Evolutionary conservation across 2,329 filamentous ascomycete species (phyloP), one percentile per base, ranked within the genome.

Genomic region (Fusarium scirpi): DNA sequence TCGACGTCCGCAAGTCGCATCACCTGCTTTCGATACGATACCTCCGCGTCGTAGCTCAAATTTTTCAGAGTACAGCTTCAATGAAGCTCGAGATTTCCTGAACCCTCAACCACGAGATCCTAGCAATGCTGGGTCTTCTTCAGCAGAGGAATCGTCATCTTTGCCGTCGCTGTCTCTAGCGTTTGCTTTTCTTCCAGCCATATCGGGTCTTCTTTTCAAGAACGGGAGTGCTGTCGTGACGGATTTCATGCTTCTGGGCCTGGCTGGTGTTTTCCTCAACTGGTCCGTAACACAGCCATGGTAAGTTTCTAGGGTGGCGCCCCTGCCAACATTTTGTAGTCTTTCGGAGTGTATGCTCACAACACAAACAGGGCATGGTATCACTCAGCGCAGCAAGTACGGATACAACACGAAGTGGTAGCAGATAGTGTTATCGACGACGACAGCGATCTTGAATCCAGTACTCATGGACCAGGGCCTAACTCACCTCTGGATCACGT

Each of bases 231-330:
- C 91, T 1, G 86, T 98, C 66, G 89, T 94, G 58, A 97, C 94
- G 1, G 95, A 98, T 79, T 81, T 97, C 29, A 91, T 96, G 74
- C 84, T 98, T 34, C 82, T 98, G 32, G 89, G 87, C 5, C 80
- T 98, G 66, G 92, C 93, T 4, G 93, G 91, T 7, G 87, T 98
- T 46, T 97, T 98, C 76, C 84, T 98, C 67, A 94, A 97, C 78
- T 98, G 94, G 93, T 94, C 93, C 51, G 91, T 98, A 45, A 91
- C 93, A 59, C 85, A 96, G 71, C 95, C 95, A 73, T 98, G 95
- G 94, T 94, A 83, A 78, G 87, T 68, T 53, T n/a, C 18, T 27
- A 29, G 32, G 34, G 24, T 29, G 49, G 18, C n/a, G 32, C n/a
- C 16, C n/a, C 49, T 43, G 13, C 15, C 34, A n/a, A 43, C 8